phyloP scores from a whole-genome alignment of 1,284 basidiomycete species.

The Amylostereum areolatum region DNA sequence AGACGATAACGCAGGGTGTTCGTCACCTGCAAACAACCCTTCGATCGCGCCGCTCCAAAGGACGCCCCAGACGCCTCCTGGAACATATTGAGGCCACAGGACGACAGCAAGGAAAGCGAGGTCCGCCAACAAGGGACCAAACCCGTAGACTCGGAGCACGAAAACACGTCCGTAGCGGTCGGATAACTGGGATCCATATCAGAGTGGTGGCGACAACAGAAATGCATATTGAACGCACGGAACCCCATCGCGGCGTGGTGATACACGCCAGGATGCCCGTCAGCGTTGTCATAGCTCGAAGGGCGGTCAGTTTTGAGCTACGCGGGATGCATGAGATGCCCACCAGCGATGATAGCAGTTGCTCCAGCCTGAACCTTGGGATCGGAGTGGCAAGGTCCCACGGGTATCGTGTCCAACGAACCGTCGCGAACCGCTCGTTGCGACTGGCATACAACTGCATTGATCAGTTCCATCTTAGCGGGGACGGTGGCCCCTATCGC shows the following conservation, averaged over 20 bases:
- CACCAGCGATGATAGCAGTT: neutral
- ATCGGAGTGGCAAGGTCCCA: neutral
- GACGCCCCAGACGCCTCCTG: neutral
- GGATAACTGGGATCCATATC: neutral
- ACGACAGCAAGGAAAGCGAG: neutral
- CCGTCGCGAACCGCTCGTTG: neutral
- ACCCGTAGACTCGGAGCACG: neutral
- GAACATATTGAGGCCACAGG: neutral
- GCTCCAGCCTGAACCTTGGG: neutral
- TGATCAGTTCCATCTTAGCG: neutral
- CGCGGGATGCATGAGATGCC: no score
- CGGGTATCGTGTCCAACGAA: neutral
- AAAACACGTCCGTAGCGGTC: neutral
- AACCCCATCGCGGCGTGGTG: neutral
- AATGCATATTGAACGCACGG: neutral
- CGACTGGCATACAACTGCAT: neutral
- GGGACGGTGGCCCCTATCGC: neutral
- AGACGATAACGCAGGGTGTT: neutral
- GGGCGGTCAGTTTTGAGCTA: neutral
- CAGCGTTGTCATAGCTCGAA: neutral
- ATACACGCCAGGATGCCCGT: neutral
- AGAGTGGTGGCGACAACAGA: neutral
- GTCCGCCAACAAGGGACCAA: neutral
- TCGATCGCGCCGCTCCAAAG: neutral
- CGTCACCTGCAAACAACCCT: neutral